These are phyloP conservation scores for Margaritispora aquatica DNA, from an alignment of 495 filamentous ascomycete species.

Conservation along the genomic window DNA sequence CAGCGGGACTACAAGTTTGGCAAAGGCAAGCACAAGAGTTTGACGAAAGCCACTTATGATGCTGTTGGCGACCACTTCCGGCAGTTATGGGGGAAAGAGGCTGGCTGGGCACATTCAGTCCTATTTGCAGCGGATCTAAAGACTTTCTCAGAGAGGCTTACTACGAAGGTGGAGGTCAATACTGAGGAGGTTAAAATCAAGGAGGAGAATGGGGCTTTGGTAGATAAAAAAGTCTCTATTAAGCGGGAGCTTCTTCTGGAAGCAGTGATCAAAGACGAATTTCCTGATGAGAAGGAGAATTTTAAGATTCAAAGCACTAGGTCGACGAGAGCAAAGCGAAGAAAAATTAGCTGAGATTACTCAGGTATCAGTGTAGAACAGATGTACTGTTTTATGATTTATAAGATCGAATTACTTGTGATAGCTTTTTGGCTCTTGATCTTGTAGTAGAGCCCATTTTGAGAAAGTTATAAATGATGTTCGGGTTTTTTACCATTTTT, in stretches of 20 bases:
- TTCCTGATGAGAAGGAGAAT: conserved; percentile 13
- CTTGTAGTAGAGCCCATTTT: background rate
- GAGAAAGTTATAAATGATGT: background rate
- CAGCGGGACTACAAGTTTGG: conserved; percentile 92
- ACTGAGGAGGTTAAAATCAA: conserved; percentile 31
- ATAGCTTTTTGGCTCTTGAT: background rate
- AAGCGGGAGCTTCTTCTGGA: conserved; percentile 15
- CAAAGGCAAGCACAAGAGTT: conserved; percentile 73
- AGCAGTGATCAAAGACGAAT: conserved; percentile 4
- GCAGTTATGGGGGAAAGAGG: conserved; percentile 85
- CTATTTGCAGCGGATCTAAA: conserved; percentile 92
- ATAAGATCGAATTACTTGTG: background rate
- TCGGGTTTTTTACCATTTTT: no score
- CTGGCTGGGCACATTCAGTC: conserved; percentile 96
- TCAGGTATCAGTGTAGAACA: conserved; percentile 1
- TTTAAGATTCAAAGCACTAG: conserved; percentile 12
- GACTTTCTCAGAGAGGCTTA: conserved; percentile 66
- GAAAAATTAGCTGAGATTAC: background rate
- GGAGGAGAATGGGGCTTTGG: conserved; percentile 18
- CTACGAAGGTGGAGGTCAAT: conserved; percentile 45
- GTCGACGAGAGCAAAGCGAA: conserved; percentile 14
- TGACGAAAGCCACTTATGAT: conserved; percentile 84
- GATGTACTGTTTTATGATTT: background rate
- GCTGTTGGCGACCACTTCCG: conserved; percentile 88
- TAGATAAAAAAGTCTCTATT: conserved; percentile 15